Evolutionary conservation across 202 grass and related monocot genomes (phyloP).

Genomic region (Eragrostis tef): DNA sequence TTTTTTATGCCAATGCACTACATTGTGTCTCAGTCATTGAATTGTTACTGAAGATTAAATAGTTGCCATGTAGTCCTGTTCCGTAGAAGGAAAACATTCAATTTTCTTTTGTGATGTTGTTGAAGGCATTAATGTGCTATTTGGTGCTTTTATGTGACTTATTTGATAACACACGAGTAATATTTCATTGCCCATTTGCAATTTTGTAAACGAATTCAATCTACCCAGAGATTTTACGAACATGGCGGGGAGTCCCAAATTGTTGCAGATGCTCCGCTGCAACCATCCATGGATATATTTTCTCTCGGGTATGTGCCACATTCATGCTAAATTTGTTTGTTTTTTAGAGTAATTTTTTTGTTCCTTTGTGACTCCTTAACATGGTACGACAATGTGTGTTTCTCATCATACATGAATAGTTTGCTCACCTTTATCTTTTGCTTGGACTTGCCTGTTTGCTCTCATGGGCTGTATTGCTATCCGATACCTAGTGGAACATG

Average conservation of each 20-base stretch:
- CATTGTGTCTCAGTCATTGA: neutral
- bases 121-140: neutral
- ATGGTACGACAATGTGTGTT: neutral
- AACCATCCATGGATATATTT: constrained; percentile 98
- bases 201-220: constrained; percentile 43
- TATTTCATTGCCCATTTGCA: constrained; percentile 36
- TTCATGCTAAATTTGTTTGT: constrained; percentile 38
- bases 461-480: constrained; percentile 14
- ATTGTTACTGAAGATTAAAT: constrained; percentile 23
- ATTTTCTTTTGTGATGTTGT: constrained; percentile 5
- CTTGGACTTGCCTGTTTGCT: constrained; percentile 33
- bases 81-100: neutral
- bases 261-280: constrained; percentile 76
- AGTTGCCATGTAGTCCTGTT: neutral
- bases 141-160: constrained; percentile 1
- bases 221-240: constrained; percentile 83
- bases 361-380: constrained; percentile 9
- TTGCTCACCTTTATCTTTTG: constrained; percentile 6
- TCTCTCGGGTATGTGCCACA: constrained; percentile 78
- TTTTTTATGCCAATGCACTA: neutral
- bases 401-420: constrained; percentile 23
- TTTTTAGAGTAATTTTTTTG: constrained; percentile 19
- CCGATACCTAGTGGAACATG: constrained; percentile 28
- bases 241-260: constrained; percentile 78
- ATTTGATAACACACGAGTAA: constrained; percentile 23